Base-by-base conservation (phyloP, 2,329 filamentous ascomycete species). In the Chaetomiaceae sp. region DNA sequence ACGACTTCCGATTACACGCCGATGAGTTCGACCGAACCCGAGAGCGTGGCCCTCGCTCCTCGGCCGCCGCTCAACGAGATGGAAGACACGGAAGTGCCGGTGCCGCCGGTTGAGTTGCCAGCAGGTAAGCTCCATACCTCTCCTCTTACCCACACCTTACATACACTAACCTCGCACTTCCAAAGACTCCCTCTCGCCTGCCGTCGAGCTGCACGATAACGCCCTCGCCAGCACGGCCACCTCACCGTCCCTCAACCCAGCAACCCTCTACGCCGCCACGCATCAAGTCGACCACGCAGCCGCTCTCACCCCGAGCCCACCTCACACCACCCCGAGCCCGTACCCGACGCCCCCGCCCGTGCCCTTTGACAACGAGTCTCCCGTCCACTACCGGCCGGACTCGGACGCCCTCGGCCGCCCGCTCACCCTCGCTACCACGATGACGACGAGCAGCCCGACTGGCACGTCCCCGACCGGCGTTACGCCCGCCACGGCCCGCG, bases 181-280 rank as follows among this genome's bases (percentile, higher is more conserved):
- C n/a, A n/a, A n/a, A n/a, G n/a, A n/a, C n/a, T n/a, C n/a, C n/a
- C n/a, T n/a, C 1, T 72, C 72, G 0, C 60, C 64, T 0, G 65
- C 55, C 1, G 61, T 58, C 14, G 75, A 79, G 51, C 66, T 79
- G 3, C 65, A 69, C 15, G 69, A 69, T 47, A 71, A 68, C 1
- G 65, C 64, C 32, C 34, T 24, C 20, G 18, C 42, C 63, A 70
- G 36, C 62, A 65, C 44, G 62, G 60, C 32, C 64, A 70, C 38
- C 62, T 65, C 44, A 67, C 56, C 58, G 63, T 2, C 58, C 58
- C 39, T 37, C 54, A 30, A 26, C 54, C 56, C 11, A 52, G 62
- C n/a, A 61, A 57, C 35, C 2, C 58, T 55, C n/a, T 60, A 65
- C 50, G 54, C 57, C 2, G 38, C 37, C 33, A 56, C 50, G 2